phyloP scores from a whole-genome alignment of 2,329 filamentous ascomycete species.

The Neofusicoccum cordaticola region DNA sequence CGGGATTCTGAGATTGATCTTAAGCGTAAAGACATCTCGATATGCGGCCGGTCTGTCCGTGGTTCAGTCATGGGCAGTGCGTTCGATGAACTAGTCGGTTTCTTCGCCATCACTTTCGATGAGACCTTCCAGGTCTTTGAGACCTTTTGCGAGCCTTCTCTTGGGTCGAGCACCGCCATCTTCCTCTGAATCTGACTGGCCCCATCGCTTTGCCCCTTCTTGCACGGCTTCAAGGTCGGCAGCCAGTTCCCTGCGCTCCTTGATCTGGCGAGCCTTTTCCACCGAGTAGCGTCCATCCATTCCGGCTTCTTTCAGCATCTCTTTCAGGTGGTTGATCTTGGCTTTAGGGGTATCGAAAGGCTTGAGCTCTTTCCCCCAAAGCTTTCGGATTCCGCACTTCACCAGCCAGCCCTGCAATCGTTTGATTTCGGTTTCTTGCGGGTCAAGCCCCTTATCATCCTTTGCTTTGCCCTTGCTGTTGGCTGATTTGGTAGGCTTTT shows the following conservation, averaged over 20 bases:
- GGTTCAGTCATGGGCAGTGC: too few relatives aligned
- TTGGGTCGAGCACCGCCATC: slow-evolving; percentile 22
- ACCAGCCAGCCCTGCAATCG: slow-evolving; percentile 79
- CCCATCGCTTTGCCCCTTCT: slow-evolving; percentile 79
- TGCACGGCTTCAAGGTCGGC: slow-evolving; percentile 82
- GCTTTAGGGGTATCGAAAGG: slow-evolving; percentile 68
- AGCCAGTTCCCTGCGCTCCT: slow-evolving; percentile 77
- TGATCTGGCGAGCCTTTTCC: slow-evolving; percentile 81
- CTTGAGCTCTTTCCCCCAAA: slow-evolving; percentile 85
- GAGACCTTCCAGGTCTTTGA: slow-evolving; percentile 20
- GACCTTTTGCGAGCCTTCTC: slow-evolving; percentile 21
- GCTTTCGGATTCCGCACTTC: slow-evolving; percentile 89
- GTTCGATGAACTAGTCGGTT: background rate
- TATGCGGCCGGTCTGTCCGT: too few relatives aligned
- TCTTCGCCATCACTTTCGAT: slow-evolving; percentile 19
- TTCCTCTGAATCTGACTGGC: slow-evolving; percentile 40
- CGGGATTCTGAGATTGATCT: too few relatives aligned
- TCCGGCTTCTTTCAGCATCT: slow-evolving; percentile 74
- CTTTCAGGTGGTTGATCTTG: slow-evolving; percentile 78
- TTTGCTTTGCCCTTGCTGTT: slow-evolving; percentile 35
- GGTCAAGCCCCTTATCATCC: slow-evolving; percentile 48
- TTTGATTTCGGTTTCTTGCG: slow-evolving; percentile 79
- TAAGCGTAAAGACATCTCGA: too few relatives aligned
- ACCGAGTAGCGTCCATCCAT: slow-evolving; percentile 88
- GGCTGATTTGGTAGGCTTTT: slow-evolving; percentile 21